These are phyloP conservation scores for Termitomyces bulborhizus DNA, from an alignment of 768 basidiomycete species.

Conservation along the genomic window DNA sequence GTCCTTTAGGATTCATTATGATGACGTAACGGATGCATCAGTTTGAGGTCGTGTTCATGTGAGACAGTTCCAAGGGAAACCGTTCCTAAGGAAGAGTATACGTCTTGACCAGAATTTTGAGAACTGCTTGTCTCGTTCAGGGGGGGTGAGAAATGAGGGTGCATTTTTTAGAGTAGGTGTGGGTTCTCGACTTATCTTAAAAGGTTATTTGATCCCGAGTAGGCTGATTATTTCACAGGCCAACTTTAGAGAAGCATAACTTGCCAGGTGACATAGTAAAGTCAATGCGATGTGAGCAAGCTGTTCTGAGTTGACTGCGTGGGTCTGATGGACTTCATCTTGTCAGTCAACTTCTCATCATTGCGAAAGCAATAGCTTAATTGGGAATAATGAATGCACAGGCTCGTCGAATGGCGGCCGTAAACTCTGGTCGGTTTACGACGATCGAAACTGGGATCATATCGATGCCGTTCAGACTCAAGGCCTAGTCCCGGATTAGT, in stretches of 20 bases:
- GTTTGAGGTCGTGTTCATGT: background rate
- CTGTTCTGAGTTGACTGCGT: background rate
- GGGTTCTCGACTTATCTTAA: background rate
- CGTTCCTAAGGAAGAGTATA: background rate
- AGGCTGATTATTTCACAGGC: background rate
- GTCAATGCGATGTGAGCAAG: background rate
- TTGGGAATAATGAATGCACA: background rate
- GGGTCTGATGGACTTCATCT: background rate
- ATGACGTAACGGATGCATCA: background rate
- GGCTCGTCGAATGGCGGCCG: background rate
- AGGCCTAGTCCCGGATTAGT: background rate
- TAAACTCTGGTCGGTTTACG: background rate
- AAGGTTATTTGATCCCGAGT: background rate
- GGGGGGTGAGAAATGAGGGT: background rate
- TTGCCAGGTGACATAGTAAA: background rate
- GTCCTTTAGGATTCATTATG: background rate
- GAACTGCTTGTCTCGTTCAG: background rate
- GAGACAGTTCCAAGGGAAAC: background rate
- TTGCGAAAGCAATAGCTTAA: background rate
- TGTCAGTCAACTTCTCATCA: background rate
- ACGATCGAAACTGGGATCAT: background rate
- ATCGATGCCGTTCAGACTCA: conserved; percentile 2
- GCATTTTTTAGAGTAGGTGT: background rate
- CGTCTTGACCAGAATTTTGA: background rate
- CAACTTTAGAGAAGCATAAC: background rate